Base-by-base conservation (phyloP, 1,139 yeast genomes). In the Taphrina confusa region DNA sequence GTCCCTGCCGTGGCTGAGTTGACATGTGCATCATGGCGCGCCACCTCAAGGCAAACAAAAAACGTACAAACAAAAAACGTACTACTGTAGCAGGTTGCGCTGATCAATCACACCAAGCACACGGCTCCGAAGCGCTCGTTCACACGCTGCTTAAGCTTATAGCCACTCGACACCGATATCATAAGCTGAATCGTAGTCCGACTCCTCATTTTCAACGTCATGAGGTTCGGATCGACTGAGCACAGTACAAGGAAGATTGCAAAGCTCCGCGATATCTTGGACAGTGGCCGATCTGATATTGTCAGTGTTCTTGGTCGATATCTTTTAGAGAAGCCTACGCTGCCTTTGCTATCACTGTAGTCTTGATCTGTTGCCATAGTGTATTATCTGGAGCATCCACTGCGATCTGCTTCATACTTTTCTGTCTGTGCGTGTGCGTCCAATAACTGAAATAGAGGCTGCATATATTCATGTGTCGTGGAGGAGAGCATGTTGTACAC, bases 371-470 rank as follows among this genome's bases (percentile, higher is more conserved):
- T 6, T 37, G 18, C 42, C 42, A 37, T 12, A 37, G 42, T 9
- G 25, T 37, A 18, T 37, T 37, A 6, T 37, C n/a, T 9, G 42
- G 42, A 18, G 42, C 42, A 37, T 37, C 42, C 25, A 37, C 42
- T 9, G 9, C 20, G 8, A 37, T 37, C 25, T 6, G 9, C 20
- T 37, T 16, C 42, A 37, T 37, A n/a, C 42, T 22, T 18, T 37
- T 37, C 25, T 25, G 25, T 16, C 42, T 22, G 20, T 37, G 42
- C 4, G 42, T 37, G 20, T 37, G 42, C 20, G 42, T 37, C 42
- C 42, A 37, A 18, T 37, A 37, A 6, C 42, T 37, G 42, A 37
- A 37, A 25, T 18, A 37, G 42, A 37, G 42, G n/a, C 42, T 18
- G 25, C 18, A 18, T 8, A 37, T 6, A 18, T 37, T 37, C 42